Conservation (phyloP, 345 rosid genomes). For the Dimocarpus longan region DNA sequence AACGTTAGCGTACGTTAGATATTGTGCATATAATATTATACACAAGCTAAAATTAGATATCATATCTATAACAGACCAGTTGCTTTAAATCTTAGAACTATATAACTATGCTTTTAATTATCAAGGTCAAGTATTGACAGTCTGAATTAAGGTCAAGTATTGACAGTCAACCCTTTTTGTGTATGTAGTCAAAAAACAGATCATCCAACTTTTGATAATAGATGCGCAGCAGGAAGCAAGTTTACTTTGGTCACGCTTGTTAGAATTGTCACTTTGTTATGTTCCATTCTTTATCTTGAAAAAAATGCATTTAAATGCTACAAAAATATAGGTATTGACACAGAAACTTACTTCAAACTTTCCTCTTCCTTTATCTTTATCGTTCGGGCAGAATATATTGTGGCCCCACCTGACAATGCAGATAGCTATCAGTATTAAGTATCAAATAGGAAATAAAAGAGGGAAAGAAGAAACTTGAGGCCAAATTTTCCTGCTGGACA, state of each 20-base stretch:
- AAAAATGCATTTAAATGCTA: neutral
- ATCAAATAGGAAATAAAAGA: slow-evolving; percentile 8
- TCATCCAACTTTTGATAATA: neutral
- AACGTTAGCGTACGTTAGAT: slow-evolving; percentile 15
- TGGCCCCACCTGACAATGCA: slow-evolving; percentile 65
- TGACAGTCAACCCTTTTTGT: neutral
- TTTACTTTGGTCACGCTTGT: neutral
- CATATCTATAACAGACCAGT: neutral
- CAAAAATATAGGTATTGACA: neutral
- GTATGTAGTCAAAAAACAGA: neutral
- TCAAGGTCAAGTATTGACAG: neutral
- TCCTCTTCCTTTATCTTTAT: slow-evolving; percentile 92
- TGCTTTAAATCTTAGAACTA: neutral
- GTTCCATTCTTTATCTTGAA: neutral
- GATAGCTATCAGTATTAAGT: neutral
- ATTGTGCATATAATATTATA: neutral
- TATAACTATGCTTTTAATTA: neutral
- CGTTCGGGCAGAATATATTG: slow-evolving; percentile 75
- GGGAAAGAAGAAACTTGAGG: slow-evolving; percentile 9
- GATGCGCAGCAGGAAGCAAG: neutral
- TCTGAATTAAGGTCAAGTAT: neutral
- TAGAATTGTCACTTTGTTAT: neutral
- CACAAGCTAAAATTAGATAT: neutral
- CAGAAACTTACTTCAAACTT: slow-evolving; percentile 61
- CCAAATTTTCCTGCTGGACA: neutral